phyloP scores from a whole-genome alignment of 2,329 filamentous ascomycete species.

The Talaromyces sp. region DNA sequence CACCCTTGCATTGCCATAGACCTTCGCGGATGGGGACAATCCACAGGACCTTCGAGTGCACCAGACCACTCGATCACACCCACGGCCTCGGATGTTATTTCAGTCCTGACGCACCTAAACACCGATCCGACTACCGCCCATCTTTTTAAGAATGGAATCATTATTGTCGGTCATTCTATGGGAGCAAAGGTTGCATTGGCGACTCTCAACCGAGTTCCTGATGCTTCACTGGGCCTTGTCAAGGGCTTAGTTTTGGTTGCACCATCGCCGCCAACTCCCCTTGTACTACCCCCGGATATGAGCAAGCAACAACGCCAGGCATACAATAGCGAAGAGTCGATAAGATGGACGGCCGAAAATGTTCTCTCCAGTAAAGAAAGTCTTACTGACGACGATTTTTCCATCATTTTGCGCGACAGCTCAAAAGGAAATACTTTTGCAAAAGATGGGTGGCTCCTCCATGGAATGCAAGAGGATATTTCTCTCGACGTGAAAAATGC shows the following conservation, averaged over 20 bases:
- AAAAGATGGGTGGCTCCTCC: constrained; percentile 30
- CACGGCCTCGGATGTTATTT: constrained; percentile 18
- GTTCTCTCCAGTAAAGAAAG: constrained; percentile 24
- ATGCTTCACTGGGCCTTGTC: constrained; percentile 11
- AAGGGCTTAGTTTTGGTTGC: constrained; percentile 31
- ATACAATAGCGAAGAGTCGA: constrained; percentile 24
- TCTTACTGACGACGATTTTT: constrained; percentile 14
- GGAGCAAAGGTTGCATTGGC: constrained; percentile 35
- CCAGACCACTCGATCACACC: constrained; percentile 21
- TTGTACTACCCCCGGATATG: constrained; percentile 29
- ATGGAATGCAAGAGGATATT: constrained; percentile 33
- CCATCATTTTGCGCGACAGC: constrained; percentile 24
- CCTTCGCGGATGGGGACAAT: constrained; percentile 36
- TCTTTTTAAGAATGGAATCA: constrained; percentile 21
- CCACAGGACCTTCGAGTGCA: constrained; percentile 22
- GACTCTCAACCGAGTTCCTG: constrained; percentile 2
- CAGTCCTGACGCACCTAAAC: constrained; percentile 10
- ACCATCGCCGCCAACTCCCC: constrained; percentile 29
- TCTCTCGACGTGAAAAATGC: constrained; percentile 15
- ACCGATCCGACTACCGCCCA: constrained; percentile 17
- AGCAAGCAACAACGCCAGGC: constrained; percentile 30
- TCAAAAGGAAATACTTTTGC: constrained; percentile 24
- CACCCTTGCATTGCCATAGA: constrained; percentile 27
- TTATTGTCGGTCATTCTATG: constrained; percentile 38
- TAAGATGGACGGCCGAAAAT: constrained; percentile 28